A percentile compares a stretch with the other conserved stretches of the same genome.
These are phyloP conservation scores for Vitis rupestris DNA, from an alignment of 164 flowering plant genomes.

Conservation along the genomic window DNA sequence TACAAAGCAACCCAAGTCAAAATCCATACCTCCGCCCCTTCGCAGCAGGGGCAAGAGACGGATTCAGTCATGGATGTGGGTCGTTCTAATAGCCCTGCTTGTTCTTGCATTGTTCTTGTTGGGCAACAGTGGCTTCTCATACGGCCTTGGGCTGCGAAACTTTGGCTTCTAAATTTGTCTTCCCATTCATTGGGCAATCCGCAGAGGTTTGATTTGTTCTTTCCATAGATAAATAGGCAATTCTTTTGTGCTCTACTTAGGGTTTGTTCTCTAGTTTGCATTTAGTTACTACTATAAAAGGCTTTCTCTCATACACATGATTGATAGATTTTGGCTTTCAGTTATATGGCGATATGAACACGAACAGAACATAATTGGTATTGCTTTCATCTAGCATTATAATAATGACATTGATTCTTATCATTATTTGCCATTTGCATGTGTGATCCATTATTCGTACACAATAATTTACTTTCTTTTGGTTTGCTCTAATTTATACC, in stretches of 20 bases:
- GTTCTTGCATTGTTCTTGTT: slow-evolving; percentile 45
- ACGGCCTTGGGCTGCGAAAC: slow-evolving; percentile 19
- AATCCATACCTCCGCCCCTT: slow-evolving; percentile 60
- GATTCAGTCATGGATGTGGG: slow-evolving; percentile 72
- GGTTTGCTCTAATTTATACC: too few relatives aligned
- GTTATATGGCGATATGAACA: neutral
- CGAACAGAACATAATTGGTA: neutral
- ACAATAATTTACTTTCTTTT: too few relatives aligned
- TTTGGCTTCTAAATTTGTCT: slow-evolving; percentile 26
- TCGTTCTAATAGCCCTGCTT: slow-evolving; percentile 24
- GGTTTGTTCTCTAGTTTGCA: slow-evolving; percentile 3
- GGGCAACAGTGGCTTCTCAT: slow-evolving; percentile 34
- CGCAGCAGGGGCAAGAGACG: slow-evolving; percentile 65
- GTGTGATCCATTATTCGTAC: too few relatives aligned
- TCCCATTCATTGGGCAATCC: neutral
- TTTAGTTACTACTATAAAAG: neutral
- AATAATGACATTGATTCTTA: slow-evolving; percentile 1
- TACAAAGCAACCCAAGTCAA: slow-evolving; percentile 46
- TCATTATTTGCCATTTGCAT: neutral
- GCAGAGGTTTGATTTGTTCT: slow-evolving; percentile 6
- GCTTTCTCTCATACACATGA: slow-evolving; percentile 4
- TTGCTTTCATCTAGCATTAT: neutral
- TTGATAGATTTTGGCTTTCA: neutral
- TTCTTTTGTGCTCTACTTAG: slow-evolving; percentile 23
- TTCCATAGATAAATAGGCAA: slow-evolving; percentile 12